phyloP scores from a whole-genome alignment of 148 eudicot species.

The Rhododendron molle region DNA sequence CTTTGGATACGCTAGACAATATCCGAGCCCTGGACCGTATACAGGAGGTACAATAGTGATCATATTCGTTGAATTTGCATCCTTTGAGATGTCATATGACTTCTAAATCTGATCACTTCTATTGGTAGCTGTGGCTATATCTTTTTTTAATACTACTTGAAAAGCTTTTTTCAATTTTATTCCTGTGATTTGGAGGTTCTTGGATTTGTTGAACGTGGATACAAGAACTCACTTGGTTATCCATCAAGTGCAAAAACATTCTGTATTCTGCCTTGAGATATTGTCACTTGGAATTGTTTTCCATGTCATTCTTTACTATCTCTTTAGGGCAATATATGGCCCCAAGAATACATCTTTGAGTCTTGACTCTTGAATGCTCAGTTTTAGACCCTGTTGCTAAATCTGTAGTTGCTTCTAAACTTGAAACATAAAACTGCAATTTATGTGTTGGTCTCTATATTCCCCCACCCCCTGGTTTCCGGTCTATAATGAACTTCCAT shows the following conservation, averaged over 20 bases:
- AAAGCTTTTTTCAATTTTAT: neutral
- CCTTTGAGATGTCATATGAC: neutral
- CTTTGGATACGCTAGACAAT: constrained; percentile 86
- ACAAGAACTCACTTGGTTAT: neutral
- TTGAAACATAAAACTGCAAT: neutral
- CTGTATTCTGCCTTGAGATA: neutral
- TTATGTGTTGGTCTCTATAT: neutral
- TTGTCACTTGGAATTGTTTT: neutral
- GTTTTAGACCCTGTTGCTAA: constrained; percentile 1
- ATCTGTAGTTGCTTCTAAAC: neutral
- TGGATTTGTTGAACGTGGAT: neutral
- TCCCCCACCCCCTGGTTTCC: neutral
- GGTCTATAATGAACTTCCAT: neutral
- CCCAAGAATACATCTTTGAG: neutral
- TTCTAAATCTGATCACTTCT: neutral
- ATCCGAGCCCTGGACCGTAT: constrained; percentile 93
- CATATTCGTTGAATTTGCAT: neutral
- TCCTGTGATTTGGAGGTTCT: neutral
- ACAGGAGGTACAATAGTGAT: constrained; percentile 62
- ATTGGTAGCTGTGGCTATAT: neutral
- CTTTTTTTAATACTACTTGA: neutral
- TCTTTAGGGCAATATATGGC: neutral
- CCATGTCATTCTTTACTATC: neutral
- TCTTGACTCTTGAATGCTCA: neutral
- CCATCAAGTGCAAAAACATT: neutral